These are phyloP conservation scores for Penicillium subrubescens DNA, from an alignment of 495 filamentous ascomycete genomes.

Conservation along the genomic window DNA sequence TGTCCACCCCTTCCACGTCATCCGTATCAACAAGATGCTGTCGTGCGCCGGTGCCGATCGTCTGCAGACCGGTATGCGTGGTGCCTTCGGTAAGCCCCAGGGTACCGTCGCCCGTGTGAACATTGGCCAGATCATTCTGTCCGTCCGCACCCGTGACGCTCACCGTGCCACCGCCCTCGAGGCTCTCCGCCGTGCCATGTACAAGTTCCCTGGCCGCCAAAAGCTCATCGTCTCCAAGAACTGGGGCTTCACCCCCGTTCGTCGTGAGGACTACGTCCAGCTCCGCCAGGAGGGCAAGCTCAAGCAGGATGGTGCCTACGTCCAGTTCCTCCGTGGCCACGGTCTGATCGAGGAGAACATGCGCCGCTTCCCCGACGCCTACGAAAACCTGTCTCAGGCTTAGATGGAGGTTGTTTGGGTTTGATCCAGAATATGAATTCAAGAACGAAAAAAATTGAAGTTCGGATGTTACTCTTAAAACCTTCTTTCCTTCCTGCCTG, in stretches of 20 bases:
- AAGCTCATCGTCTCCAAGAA: conserved; percentile 99
- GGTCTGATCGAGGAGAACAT: conserved; percentile 86
- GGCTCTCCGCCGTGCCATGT: conserved; percentile 96
- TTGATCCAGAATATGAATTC: conserved; percentile 33
- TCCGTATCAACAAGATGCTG: conserved; percentile 99
- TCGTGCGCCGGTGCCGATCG: conserved; percentile 99
- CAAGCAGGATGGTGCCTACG: conserved; percentile 96
- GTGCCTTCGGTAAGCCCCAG: conserved; percentile 99
- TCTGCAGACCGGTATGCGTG: conserved; percentile 99
- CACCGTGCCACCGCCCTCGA: conserved; percentile 92
- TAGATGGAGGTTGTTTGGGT: conserved; percentile 40
- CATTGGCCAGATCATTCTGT: conserved; percentile 98
- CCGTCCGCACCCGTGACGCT: conserved; percentile 91
- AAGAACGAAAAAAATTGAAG: conserved; percentile 30
- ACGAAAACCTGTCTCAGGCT: conserved; percentile 56
- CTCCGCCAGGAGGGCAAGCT: conserved; percentile 88
- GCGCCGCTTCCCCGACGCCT: conserved; percentile 88
- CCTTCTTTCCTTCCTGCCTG: conserved; percentile 14
- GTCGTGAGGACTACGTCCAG: conserved; percentile 93
- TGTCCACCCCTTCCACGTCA: conserved; percentile 98
- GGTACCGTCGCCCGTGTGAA: conserved; percentile 97
- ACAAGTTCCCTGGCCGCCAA: conserved; percentile 99
- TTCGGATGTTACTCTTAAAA: conserved; percentile 31
- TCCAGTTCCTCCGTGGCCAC: conserved; percentile 94
- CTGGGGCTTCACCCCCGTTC: conserved; percentile 98